Base-by-base conservation (phyloP, 179 eudicot species). In the Vitellaria paradoxa region DNA sequence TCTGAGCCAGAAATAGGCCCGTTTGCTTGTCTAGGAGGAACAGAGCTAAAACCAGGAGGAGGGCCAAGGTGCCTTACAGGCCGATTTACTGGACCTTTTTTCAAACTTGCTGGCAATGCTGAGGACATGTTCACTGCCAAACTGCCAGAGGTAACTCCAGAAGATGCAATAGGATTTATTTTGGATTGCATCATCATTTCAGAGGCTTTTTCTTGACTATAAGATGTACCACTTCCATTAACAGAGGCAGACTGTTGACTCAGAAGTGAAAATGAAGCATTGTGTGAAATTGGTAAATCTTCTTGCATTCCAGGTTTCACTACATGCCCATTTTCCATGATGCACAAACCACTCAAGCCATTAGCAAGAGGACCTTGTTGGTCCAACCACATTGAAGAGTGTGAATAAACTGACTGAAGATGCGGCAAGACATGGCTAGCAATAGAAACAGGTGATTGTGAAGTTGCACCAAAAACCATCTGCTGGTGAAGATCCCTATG, bases 51-150 rank as follows among this genome's bases (percentile, higher is more conserved):
- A 63, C 92, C 92, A 45, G 92, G 92, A 30, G 92, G 92, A 53
- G 90, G 92, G 47, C 92, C 92, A 73, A 80, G 82, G 82, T 89
- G 92, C 82, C 92, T 85, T 68, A 84, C 84, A 66, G 88, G 90
- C 63, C 90, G 90, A 57, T 68, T 73, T 42, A 45, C 82, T 79
- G 83, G 89, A 81, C 82, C 76, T 79, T 74, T 89, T 72, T 52
- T 76, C 2, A 73, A 83, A 69, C 84, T 72, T 65, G 78, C 81
- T 47, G 88, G 68, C 20, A 80, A 21, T 15, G 68, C 65, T 20
- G 81, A 45, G 12, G 82, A 77, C 7, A 65, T 79, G 70, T 76
- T 89, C 69, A 75, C 76, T 62, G 72, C 56, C 45, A 82, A 65
- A 70, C 24, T 79, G 14, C 79, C 81, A 40, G 83, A 24, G 50